Evolutionary conservation across 495 filamentous ascomycete species (phyloP).

Genomic region (Cryomyces minteri): DNA sequence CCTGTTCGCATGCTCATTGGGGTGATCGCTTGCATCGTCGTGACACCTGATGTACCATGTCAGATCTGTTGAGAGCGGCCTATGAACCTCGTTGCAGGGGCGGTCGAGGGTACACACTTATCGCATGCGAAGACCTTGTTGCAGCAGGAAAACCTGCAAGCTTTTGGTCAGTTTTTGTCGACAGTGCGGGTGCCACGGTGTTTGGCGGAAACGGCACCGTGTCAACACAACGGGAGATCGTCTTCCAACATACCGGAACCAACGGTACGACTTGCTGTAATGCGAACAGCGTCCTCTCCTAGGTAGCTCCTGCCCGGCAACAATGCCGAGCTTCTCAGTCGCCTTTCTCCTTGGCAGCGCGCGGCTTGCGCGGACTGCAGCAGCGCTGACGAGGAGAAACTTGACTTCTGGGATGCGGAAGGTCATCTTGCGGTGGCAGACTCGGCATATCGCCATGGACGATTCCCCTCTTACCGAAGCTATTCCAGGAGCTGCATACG

Average conservation of each 20-base stretch:
- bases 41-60: constrained; percentile 44
- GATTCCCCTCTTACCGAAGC: constrained; percentile 57
- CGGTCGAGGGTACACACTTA: constrained; percentile 18
- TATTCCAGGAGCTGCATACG: constrained; percentile 43
- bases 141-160: constrained; percentile 14
- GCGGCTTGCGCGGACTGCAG: constrained; percentile 20
- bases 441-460: constrained; percentile 56
- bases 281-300: constrained; percentile 57
- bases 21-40: constrained; percentile 23
- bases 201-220: constrained; percentile 13
- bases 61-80: too few relatives aligned
- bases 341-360: constrained; percentile 37
- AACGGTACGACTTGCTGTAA: constrained; percentile 64
- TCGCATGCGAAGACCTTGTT: constrained; percentile 64
- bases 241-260: constrained; percentile 51
- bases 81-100: too few relatives aligned
- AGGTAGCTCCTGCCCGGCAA: constrained; percentile 63
- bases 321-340: constrained; percentile 59
- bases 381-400: constrained; percentile 51
- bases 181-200: constrained; percentile 42
- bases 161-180: neutral
- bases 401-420: constrained; percentile 68
- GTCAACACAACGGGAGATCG: neutral
- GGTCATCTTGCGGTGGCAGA: constrained; percentile 69
- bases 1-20: constrained; percentile 13